Base-by-base conservation (phyloP, 176 grass and related monocot species). In the Tillandsia fasciculata region DNA sequence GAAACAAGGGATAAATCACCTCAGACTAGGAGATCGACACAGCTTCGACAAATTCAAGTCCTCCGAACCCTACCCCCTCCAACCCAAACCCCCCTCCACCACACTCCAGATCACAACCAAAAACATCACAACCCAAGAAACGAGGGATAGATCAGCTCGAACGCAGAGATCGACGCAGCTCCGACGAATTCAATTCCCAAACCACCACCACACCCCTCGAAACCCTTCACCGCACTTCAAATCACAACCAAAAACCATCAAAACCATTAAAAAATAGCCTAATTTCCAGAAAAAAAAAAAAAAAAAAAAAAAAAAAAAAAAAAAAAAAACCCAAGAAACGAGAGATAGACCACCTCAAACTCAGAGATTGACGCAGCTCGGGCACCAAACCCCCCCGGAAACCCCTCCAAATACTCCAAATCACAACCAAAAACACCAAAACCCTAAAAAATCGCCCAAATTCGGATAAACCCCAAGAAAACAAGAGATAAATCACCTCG, bases 401-500 rank as follows among this genome's bases (percentile, higher is more conserved):
- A 10, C 53, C 33, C 33, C 33, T 42, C 7, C 33, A 42, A 4
- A 4, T 42, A 42, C 7, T 42, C 33, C 33, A 42, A 42, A 42
- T 42, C 33, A 42, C 33, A 61, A 68, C 50, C 63, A 28, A 17
- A 69, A 28, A 33, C 48, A 70, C 64, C 9, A 1, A 64, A 74
- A 9, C 8, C 0, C 48, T 7, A 63, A 14, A 63, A 23, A 61
- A 77, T 54, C 2, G 26, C 11, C 51, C 12, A 7, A 58, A 42
- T 56, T 8, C 0, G 11, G 29, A 61, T 24, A 33, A 48, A 63
- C 7, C 6, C 15, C 24, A 52, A n/a, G 12, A 63, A 10, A 13
- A n/a, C 13, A 9, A 4, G 49, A 52, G 50, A 66, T 3, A 64
- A 24, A 72, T 54, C 52, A 86, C 78, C 78, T 81, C 70, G 20